Evolutionary conservation across 805 yeast genomes (phyloP).

Genomic region (Candida dendrica): DNA sequence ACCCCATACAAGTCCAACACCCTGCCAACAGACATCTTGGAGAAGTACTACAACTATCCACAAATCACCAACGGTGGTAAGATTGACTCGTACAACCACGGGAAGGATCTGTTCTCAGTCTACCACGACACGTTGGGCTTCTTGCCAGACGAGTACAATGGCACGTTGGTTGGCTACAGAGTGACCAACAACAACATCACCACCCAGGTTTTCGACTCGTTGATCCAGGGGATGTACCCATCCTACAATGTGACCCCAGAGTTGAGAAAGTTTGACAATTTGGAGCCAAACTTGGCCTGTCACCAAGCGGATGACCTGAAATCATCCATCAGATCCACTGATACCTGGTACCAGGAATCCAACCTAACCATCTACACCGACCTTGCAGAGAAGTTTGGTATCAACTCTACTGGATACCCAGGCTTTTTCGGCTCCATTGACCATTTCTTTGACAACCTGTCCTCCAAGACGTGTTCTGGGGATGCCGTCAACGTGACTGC

Average conservation of each 20-base stretch:
- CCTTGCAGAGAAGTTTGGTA: conserved; percentile 18
- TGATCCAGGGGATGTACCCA: conserved; percentile 32
- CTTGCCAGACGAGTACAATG: conserved; percentile 28
- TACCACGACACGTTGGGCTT: conserved; percentile 28
- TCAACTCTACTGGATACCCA: conserved; percentile 12
- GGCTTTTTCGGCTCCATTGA: conserved; percentile 27
- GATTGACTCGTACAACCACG: conserved; percentile 32
- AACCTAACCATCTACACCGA: conserved; percentile 20
- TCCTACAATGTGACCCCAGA: conserved; percentile 22
- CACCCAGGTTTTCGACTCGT: conserved; percentile 30
- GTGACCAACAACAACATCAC: conserved; percentile 34
- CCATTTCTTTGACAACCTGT: conserved; percentile 35
- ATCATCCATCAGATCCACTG: conserved; percentile 19
- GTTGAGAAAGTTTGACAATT: conserved; percentile 27
- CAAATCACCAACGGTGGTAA: conserved; percentile 34
- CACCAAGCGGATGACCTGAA: conserved; percentile 22
- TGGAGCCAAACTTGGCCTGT: conserved; percentile 31
- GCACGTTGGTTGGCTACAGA: conserved; percentile 24
- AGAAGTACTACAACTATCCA: conserved; percentile 25
- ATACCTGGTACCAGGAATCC: conserved; percentile 30
- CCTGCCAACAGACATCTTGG: conserved; percentile 25
- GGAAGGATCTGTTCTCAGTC: conserved; percentile 28
- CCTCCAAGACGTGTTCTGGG: conserved; percentile 31
- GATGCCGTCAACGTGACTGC: conserved; percentile 25
- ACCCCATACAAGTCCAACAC: conserved; percentile 31